Conservation (phyloP, 1,284 basidiomycete species). For the Cryptococcus sp. region DNA sequence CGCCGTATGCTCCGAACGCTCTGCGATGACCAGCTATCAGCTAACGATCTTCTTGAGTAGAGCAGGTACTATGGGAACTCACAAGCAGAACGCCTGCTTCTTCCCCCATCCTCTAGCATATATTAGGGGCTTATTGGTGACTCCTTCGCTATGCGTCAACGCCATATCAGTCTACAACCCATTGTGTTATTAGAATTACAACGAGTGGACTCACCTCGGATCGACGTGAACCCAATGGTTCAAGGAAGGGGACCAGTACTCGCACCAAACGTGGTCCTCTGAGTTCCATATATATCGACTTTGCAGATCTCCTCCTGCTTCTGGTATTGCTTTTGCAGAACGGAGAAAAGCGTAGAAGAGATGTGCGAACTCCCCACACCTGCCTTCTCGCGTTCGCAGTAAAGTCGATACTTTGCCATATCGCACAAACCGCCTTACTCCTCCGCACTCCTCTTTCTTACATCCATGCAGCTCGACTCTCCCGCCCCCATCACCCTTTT, state of each 20-base stretch:
- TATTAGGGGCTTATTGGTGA: conserved; percentile 52
- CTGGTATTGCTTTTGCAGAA: conserved; percentile 53
- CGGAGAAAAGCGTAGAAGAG: conserved; percentile 56
- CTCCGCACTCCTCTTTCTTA: conserved; percentile 29
- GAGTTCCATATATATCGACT: background rate
- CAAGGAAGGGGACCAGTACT: conserved; percentile 45
- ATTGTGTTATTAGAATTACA: no score
- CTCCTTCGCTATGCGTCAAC: conserved; percentile 47
- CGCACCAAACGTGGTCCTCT: conserved; percentile 59
- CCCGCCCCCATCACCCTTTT: conserved; percentile 49
- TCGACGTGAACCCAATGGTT: conserved; percentile 57
- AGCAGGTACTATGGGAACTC: conserved; percentile 3
- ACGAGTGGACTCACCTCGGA: conserved; percentile 42
- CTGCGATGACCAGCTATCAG: conserved; percentile 11
- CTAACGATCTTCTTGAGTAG: background rate
- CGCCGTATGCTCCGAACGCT: conserved; percentile 53
- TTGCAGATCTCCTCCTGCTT: conserved; percentile 35
- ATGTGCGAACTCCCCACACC: conserved; percentile 57
- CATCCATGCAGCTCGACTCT: conserved; percentile 53
- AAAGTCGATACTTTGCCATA: conserved; percentile 49
- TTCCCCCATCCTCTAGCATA: conserved; percentile 58
- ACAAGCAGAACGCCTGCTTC: conserved; percentile 55
- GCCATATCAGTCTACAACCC: background rate
- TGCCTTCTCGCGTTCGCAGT: conserved; percentile 48
- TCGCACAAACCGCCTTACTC: conserved; percentile 49